Evolutionary conservation across 2,329 filamentous ascomycete genomes (phyloP).

Genomic region (Zarea fungicola): DNA sequence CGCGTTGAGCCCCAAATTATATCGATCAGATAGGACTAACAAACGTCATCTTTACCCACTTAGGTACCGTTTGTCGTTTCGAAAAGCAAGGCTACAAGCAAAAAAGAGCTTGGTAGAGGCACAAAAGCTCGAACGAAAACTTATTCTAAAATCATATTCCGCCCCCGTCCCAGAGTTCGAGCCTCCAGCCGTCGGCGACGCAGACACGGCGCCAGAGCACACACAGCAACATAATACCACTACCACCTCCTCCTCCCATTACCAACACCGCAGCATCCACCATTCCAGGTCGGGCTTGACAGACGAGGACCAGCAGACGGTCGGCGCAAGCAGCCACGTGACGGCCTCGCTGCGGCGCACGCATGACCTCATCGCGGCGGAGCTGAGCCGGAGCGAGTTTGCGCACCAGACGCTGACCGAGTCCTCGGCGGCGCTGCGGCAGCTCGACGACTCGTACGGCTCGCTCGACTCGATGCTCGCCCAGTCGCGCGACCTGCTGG

Average conservation of each 20-base stretch:
- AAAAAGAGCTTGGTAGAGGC: constrained; percentile 70
- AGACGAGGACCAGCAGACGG: constrained; percentile 65
- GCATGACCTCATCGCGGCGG: constrained; percentile 78
- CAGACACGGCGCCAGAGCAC: constrained; percentile 21
- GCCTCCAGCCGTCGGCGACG: constrained; percentile 23
- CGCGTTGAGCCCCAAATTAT: too few species aligned
- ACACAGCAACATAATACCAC: constrained; percentile 16
- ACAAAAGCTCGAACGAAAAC: constrained; percentile 69
- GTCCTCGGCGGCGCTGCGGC: constrained; percentile 74
- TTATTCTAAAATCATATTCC: constrained; percentile 64
- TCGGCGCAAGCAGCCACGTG: constrained; percentile 75
- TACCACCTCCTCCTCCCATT: constrained; percentile 1
- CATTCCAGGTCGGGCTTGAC: constrained; percentile 36
- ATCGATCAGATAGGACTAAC: too few species aligned
- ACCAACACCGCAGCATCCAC: constrained; percentile 26
- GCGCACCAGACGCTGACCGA: constrained; percentile 83
- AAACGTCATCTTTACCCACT: too few species aligned
- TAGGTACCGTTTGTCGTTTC: constrained; percentile 62
- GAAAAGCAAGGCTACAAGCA: constrained; percentile 74
- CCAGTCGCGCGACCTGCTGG: constrained; percentile 68
- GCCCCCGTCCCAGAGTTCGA: constrained; percentile 33
- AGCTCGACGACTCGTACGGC: constrained; percentile 75
- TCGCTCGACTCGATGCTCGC: constrained; percentile 72
- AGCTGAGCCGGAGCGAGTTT: constrained; percentile 82
- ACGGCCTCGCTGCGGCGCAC: constrained; percentile 79